Percentiles rank a stretch among this genome's conserved stretches.
phyloP scores from a whole-genome alignment of 2,329 filamentous ascomycete species.

The Ramularia collo-cygni region DNA sequence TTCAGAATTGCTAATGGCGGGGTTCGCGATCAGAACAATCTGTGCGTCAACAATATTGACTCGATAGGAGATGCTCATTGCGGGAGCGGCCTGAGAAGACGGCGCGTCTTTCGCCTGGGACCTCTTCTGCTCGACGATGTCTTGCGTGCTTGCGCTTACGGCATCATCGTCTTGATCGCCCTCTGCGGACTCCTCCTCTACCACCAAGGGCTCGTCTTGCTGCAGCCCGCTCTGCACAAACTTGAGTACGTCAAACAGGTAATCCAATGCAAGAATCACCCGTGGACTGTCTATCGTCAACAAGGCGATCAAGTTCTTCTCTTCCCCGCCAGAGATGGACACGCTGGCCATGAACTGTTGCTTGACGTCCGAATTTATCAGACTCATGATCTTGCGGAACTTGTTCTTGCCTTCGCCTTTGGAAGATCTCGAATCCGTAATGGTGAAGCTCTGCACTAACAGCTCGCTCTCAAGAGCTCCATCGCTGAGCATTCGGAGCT shows the following conservation, averaged over 20 bases:
- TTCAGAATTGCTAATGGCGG: constrained; percentile 80
- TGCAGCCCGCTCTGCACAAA: constrained; percentile 68
- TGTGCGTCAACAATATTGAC: constrained; percentile 95
- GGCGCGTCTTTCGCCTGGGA: constrained; percentile 19
- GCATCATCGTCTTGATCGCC: constrained; percentile 49
- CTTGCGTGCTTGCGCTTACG: constrained; percentile 29
- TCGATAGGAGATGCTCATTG: constrained; percentile 76
- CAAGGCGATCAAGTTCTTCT: constrained; percentile 79
- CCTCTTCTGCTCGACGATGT: constrained; percentile 19
- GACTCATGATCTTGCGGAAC: constrained; percentile 96
- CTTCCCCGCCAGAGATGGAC: constrained; percentile 78
- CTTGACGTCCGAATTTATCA: constrained; percentile 82
- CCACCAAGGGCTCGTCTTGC: constrained; percentile 48
- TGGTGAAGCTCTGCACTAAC: constrained; percentile 88
- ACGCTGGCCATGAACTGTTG: constrained; percentile 98
- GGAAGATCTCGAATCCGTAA: constrained; percentile 79
- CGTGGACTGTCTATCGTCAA: constrained; percentile 91
- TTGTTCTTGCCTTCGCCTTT: constrained; percentile 67
- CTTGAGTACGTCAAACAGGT: constrained; percentile 80
- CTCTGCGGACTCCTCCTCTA: constrained; percentile 49
- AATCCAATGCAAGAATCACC: constrained; percentile 92
- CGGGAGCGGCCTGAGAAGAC: constrained; percentile 31
- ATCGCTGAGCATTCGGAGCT: constrained; percentile 88
- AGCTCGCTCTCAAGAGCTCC: constrained; percentile 88
- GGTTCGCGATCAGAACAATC: constrained; percentile 92